Evolutionary conservation across 2,329 filamentous ascomycete genomes (phyloP), one percentile per base, ranked within the genome.

Genomic region (Fusarium sublunatum): DNA sequence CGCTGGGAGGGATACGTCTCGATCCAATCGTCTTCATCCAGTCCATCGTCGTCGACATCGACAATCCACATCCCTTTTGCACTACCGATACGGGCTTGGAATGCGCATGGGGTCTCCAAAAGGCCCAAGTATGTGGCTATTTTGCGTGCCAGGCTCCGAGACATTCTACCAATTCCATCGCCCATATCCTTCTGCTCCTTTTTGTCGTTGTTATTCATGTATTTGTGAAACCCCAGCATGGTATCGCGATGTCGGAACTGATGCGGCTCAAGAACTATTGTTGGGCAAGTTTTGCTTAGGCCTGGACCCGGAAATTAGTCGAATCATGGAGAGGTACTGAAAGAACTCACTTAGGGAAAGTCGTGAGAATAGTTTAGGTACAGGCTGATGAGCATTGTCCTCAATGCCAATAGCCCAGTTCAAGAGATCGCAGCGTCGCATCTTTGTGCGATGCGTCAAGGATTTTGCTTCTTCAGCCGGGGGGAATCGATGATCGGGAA

Each of bases 11-110:
- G 80, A 52, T 81, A 86, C 0, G 89, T 85, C 52, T 88, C 82
- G 38, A 93, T 90, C 89, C 88, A 91, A 13, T 86, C 75, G 0
- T 78, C 70, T 2, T 81, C 76, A 1, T 76, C 75, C 0, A 73
- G 74, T 0, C 62, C 65, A 2, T 75, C 70, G 25, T 84, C 81
- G 1, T 77, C 69, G 0, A 80, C 77, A 63, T 89, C 87, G 6
- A 89, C 74, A 42, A 89, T 81, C 91, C 90, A 93, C 64, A 93
- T 80, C 0, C 91, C 91, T 72, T 94, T 94, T 1, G 89, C 89
- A 15, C 88, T 86, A 9, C 86, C 89, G 32, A 93, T 83, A 1
- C 91, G 84, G 2, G 80, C 90, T 73, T 94, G 91, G 41, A 89
- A 87, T 0, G 83, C 88, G 31, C 85, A 84, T 0, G 90, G 89